Evolutionary conservation across 2,329 filamentous ascomycete genomes (phyloP).

Genomic region (Fusarium burgessii): DNA sequence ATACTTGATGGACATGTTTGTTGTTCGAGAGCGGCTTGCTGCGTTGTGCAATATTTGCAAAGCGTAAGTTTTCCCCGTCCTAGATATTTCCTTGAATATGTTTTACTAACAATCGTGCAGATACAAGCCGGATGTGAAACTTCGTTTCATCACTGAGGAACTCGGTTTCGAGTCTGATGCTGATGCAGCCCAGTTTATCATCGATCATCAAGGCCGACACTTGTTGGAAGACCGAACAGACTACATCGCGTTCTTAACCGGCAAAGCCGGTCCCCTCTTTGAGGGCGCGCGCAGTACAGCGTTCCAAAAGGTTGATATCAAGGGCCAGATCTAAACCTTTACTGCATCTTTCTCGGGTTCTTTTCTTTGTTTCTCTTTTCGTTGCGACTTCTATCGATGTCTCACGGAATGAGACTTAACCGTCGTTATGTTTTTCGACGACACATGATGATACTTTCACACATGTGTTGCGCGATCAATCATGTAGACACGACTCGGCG

Average conservation of each 20-base stretch:
- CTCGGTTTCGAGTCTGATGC: constrained; percentile 94
- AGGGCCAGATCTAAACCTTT: constrained; percentile 84
- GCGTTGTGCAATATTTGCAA: constrained; percentile 93
- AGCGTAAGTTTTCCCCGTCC: constrained; percentile 76
- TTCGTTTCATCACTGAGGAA: constrained; percentile 94
- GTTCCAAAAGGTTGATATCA: constrained; percentile 93
- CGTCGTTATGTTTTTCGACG: constrained; percentile 32
- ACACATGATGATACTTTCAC: constrained; percentile 36
- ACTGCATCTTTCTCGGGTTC: constrained; percentile 19
- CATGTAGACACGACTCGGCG: constrained; percentile 43
- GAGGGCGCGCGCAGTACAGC: constrained; percentile 78
- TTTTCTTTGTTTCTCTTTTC: constrained; percentile 19
- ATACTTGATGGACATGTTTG: constrained; percentile 99
- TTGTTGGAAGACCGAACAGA: constrained; percentile 83
- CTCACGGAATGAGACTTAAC: constrained; percentile 19
- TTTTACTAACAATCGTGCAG: constrained; percentile 68
- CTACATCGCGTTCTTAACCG: constrained; percentile 78
- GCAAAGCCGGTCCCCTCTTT: constrained; percentile 79
- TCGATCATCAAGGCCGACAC: constrained; percentile 80
- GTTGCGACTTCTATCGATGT: constrained; percentile 20
- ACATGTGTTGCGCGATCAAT: constrained; percentile 36
- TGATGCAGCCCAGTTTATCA: constrained; percentile 90
- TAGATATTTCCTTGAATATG: background rate
- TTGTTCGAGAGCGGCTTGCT: constrained; percentile 89
- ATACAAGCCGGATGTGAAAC: constrained; percentile 89